Evolutionary conservation across 2,329 filamentous ascomycete species (phyloP).

Genomic region (Chlorencoelia australis): DNA sequence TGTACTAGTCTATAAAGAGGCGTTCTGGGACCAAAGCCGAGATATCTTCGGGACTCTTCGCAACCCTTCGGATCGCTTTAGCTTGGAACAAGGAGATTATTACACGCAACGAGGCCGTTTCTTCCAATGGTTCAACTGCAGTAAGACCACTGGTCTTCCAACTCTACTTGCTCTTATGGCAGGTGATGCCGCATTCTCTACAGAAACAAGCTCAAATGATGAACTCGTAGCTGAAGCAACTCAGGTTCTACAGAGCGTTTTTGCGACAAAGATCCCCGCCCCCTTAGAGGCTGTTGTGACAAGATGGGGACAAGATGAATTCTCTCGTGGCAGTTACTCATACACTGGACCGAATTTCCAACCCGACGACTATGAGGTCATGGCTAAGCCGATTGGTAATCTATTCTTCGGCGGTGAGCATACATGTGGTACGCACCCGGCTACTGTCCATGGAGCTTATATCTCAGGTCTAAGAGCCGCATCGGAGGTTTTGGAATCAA

Average conservation of each 20-base stretch:
- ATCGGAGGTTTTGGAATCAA: slow-evolving; percentile 68
- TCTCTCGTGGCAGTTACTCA: slow-evolving; percentile 91
- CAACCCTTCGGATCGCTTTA: slow-evolving; percentile 57
- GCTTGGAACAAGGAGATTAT: slow-evolving; percentile 73
- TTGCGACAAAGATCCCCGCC: slow-evolving; percentile 58
- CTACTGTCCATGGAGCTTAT: slow-evolving; percentile 94
- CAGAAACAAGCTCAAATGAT: slow-evolving; percentile 66
- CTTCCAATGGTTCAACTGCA: slow-evolving; percentile 96
- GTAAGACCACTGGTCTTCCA: slow-evolving; percentile 78
- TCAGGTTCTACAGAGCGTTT: slow-evolving; percentile 65
- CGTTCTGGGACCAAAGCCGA: slow-evolving; percentile 83
- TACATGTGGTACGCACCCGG: slow-evolving; percentile 89
- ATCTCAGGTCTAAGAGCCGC: slow-evolving; percentile 85
- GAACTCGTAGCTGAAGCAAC: slow-evolving; percentile 74
- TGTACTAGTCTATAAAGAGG: slow-evolving; percentile 74
- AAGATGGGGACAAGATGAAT: slow-evolving; percentile 82
- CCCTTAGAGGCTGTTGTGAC: slow-evolving; percentile 85
- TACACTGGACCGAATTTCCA: slow-evolving; percentile 77
- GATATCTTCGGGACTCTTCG: slow-evolving; percentile 93
- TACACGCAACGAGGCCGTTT: slow-evolving; percentile 73
- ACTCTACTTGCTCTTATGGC: slow-evolving; percentile 91
- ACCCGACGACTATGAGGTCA: slow-evolving; percentile 81
- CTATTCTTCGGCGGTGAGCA: slow-evolving; percentile 95
- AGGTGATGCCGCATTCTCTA: slow-evolving; percentile 83
- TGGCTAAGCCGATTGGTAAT: slow-evolving; percentile 77